A percentile compares a stretch with the other conserved stretches of the same genome.
These are phyloP conservation scores for Trametes sanguinea DNA, from an alignment of 768 basidiomycete genomes.

Conservation along the genomic window DNA sequence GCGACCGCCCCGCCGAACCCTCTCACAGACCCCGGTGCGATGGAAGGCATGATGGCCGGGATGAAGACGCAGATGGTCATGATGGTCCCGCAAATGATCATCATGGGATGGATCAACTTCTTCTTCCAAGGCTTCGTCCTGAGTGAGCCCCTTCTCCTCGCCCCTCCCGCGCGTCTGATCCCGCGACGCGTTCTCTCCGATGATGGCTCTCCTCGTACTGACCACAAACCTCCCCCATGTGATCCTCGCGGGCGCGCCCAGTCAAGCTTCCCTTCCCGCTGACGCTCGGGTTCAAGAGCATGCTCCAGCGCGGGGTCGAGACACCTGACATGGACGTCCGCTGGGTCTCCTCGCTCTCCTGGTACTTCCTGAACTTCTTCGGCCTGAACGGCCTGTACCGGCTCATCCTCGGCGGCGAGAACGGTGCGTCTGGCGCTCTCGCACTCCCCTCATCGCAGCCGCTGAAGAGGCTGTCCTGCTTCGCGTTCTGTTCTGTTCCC, in stretches of 20 bases:
- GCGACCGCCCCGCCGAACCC: conserved; percentile 71
- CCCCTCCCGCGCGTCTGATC: conserved; percentile 10
- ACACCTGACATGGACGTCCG: conserved; percentile 97
- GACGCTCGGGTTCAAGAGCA: conserved; percentile 95
- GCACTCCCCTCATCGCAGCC: conserved; percentile 1
- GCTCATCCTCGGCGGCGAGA: conserved; percentile 87
- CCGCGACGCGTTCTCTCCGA: conserved; percentile 1
- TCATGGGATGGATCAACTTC: conserved; percentile 99
- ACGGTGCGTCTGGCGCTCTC: conserved; percentile 55
- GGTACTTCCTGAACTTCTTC: conserved; percentile 99
- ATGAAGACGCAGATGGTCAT: conserved; percentile 99
- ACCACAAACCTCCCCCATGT: conserved; percentile 6
- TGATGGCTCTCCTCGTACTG: neutral
- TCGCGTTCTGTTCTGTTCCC: conserved; percentile 19
- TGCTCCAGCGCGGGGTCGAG: conserved; percentile 95
- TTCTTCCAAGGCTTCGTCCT: conserved; percentile 99
- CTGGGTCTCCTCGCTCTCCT: conserved; percentile 98
- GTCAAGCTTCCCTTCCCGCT: conserved; percentile 97
- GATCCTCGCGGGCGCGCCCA: conserved; percentile 34
- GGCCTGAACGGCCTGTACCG: conserved; percentile 95
- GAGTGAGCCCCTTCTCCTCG: conserved; percentile 58
- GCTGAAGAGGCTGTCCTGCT: conserved; percentile 19
- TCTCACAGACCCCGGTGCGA: conserved; percentile 83
- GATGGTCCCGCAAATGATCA: conserved; percentile 98
- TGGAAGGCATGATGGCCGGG: conserved; percentile 99